Evolutionary conservation across 371 early-diverging fungal species (phyloP), one percentile per base, ranked within the genome.

Genomic region (Mortierella sp.): DNA sequence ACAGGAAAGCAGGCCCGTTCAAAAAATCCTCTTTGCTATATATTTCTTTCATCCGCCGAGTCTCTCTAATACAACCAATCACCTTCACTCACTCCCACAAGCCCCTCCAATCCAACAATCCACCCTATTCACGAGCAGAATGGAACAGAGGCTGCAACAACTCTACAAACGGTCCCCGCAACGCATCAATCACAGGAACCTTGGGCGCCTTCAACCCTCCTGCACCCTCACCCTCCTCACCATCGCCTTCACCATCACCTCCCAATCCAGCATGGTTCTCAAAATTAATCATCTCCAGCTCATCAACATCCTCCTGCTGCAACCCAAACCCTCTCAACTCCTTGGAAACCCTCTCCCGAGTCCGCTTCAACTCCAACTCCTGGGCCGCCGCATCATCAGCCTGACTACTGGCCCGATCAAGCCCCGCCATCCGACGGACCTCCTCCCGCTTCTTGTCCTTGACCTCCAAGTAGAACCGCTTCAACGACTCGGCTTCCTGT

Each of bases 251-350:
- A 24, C 67, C 80, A 19, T 24, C 72, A 16, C 21, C 73, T 46
- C 43, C 53, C 16, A 61, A 53, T 19, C 28, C 74, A 16, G 48
- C 72, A n/a, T 59, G 59, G 76, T 50, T 71, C 31, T 81, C 78
- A 40, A 72, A 78, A n/a, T 77, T 82, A n/a, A 86, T 77, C 79
- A 86, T 71, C 77, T 86, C 86, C 8, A 86, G 46, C 46, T 86
- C 86, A 51, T 86, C 86, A 28, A 82, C 76, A 61, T 86, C 82
- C 46, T 86, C 86, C 50, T 86, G 78, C 21, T 74, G 75, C 72
- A 86, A 26, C 4, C 86, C 86, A 26, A 82, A 59, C 19, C 80
- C 77, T 53, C 61, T 75, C 64, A 86, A 55, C 55, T 86, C 86
- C n/a, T 71, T 71, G 0, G 82, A 64, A 11, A 82, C 44, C 37